Evolutionary conservation across 1,284 basidiomycete species (phyloP), one percentile per base, ranked within the genome.

Genomic region (Vanrija humicola): DNA sequence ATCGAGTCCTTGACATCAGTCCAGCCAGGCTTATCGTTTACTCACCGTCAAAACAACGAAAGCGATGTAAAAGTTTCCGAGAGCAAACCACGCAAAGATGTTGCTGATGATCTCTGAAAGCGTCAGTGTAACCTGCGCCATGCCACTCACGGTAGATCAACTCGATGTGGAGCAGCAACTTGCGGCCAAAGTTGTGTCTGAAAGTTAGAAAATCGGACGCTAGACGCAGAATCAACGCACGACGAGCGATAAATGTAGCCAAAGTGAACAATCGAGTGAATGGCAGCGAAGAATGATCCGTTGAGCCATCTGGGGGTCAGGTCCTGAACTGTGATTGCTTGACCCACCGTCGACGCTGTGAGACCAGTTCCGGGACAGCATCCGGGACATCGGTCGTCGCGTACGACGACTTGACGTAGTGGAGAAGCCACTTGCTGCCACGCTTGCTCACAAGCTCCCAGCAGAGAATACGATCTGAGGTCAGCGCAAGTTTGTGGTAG

Each of bases 131-230:
- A 8, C 1, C 10, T 19, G 26, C 25, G 10, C 6, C 46, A 38
- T 23, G 3, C 28, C 38, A 65, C 70, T 55, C 43, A 74, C 72
- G 94, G 23, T 98, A 98, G 14, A 97, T 50, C 78, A 95, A 83
- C 78, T 98, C 93, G 52, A 98, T 80, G 64, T 98, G 94, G 52
- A 98, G 88, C 86, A 90, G 94, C 71, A 90, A 84, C 77, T 97
- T 94, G 66, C 94, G 83, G 40, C 87, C 56, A 69, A 95, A 82
- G 0, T 82, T 79, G 75, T 98, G 95, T 28, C 28, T 28, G 28
- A 10, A 10, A 8, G 28, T 28, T 6, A 28, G 28, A 28, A 28
- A 7, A 8, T 1, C 3, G 28, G 28, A 28, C 28, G 28, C 28
- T 23, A 23, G 21, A 5, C 21, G 21, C 3, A 23, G 21, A 5